These are phyloP conservation scores for Pythium volutum DNA, from an alignment of 352 stramenopile genomes.

Conservation along the genomic window DNA sequence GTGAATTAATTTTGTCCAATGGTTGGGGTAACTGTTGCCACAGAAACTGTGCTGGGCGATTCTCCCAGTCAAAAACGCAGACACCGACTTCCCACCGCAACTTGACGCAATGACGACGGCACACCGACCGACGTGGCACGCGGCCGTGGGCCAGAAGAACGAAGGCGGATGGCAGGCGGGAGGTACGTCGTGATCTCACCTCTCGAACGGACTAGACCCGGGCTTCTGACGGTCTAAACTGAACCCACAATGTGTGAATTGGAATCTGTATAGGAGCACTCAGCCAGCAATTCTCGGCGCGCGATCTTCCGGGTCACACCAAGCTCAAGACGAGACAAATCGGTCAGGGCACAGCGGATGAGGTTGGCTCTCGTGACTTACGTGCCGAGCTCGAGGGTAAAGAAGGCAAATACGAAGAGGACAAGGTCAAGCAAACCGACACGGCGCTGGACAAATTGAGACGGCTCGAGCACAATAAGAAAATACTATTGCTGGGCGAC, in stretches of 20 bases:
- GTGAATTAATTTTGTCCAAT: neutral
- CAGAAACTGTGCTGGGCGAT: neutral
- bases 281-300: slow-evolving; percentile 77
- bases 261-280: slow-evolving; percentile 46
- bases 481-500: slow-evolving; percentile 74
- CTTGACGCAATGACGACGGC: slow-evolving; percentile 70
- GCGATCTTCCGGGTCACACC: slow-evolving; percentile 76
- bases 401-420: slow-evolving; percentile 67
- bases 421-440: slow-evolving; percentile 75
- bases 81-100: neutral
- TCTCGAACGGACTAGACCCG: neutral
- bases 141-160: slow-evolving; percentile 82
- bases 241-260: neutral
- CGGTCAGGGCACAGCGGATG: slow-evolving; percentile 74
- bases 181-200: slow-evolving; percentile 30
- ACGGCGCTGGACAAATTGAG: slow-evolving; percentile 75
- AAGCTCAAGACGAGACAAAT: slow-evolving; percentile 84
- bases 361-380: slow-evolving; percentile 73
- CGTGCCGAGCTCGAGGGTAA: slow-evolving; percentile 72
- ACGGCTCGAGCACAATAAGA: slow-evolving; percentile 79
- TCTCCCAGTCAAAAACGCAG: slow-evolving; percentile 13
- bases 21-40: neutral
- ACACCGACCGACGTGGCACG: slow-evolving; percentile 83
- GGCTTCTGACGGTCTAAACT: neutral
- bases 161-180: slow-evolving; percentile 82